Evolutionary conservation across 108 stramenopile species (phyloP), one percentile per base, ranked within the genome.

Genomic region (Hondaea fermentalgiana): DNA sequence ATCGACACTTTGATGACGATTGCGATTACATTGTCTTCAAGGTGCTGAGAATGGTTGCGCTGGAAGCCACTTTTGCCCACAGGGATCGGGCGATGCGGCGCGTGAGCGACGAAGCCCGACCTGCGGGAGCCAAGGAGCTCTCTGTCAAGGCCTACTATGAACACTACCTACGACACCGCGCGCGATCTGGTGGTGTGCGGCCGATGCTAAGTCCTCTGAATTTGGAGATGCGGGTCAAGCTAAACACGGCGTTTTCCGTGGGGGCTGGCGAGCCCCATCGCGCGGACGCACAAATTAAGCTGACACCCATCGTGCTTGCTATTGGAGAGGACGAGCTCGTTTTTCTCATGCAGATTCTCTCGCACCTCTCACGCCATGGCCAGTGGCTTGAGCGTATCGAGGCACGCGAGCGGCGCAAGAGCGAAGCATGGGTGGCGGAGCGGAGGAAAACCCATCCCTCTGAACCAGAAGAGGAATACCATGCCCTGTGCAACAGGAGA

Each of bases 21-120:
- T 83, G 76, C 76, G 76, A 83, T 45, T 83, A 53, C 51, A 83
- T 83, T 83, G 76, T 83, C 19, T 83, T 53, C 51, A 83, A 83
- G 51, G 23, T 83, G n/a, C 3, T 83, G 8, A 53, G 23, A 12
- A 12, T 83, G 0, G 49, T 53, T 12, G 76, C 23, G 6, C 19
- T 83, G 49, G 45, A 83, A 17, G 64, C 42, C 25, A 69, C 64
- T 17, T 69, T 69, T 69, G 64, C 35, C 14, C 64, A 69, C 5
- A 14, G 64, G 64, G 64, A 69, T 42, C 42, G 64, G 64, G 64
- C 64, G 21, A 69, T 69, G 64, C 64, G 42, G 25, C 64, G 64
- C 64, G 25, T 69, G 21, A 23, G 25, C 64, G 17, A 69, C 64
- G 64, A 69, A 17, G 64, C 64, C 42, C 25, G 64, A 69, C 25